Percentiles rank a stretch among this genome's conserved stretches.
Conservation (phyloP, 2,329 filamentous ascomycete genomes). For the Ophiocordyceps robertsii region DNA sequence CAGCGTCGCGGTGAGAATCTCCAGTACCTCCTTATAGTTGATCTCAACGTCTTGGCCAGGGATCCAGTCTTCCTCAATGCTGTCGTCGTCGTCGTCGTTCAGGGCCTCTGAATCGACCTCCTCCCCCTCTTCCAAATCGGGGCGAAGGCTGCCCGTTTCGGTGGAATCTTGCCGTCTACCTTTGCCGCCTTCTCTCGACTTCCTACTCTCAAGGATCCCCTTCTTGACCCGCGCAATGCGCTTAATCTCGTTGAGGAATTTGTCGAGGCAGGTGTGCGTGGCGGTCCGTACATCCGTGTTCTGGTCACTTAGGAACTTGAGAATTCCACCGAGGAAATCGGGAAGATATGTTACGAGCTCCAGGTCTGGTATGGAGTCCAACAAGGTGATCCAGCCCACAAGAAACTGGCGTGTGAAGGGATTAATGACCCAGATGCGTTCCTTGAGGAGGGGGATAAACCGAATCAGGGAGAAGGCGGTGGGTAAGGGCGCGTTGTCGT, state of each 20-base stretch:
- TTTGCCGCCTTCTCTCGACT: constrained; percentile 52
- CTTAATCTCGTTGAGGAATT: constrained; percentile 87
- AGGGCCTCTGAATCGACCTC: constrained; percentile 44
- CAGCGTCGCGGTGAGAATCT: constrained; percentile 81
- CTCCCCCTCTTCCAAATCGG: constrained; percentile 45
- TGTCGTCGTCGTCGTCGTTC: constrained; percentile 44
- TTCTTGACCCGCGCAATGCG: constrained; percentile 88
- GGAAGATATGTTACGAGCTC: constrained; percentile 89
- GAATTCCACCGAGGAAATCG: constrained; percentile 76
- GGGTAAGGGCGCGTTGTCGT: constrained; percentile 39
- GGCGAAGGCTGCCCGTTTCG: constrained; percentile 49
- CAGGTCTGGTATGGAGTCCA: constrained; percentile 93
- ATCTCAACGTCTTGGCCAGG: constrained; percentile 95
- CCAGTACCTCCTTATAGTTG: constrained; percentile 80
- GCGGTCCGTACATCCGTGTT: constrained; percentile 92
- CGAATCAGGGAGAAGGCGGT: constrained; percentile 83
- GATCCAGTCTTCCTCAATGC: constrained; percentile 84
- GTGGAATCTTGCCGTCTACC: constrained; percentile 56
- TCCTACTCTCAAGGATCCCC: constrained; percentile 76
- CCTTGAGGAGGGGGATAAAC: constrained; percentile 88
- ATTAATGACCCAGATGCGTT: constrained; percentile 87
- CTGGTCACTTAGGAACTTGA: constrained; percentile 83
- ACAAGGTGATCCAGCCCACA: constrained; percentile 86
- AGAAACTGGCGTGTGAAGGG: constrained; percentile 91
- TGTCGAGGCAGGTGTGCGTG: constrained; percentile 77